phyloP scores from a whole-genome alignment of 306 rosid species.

The Lotus japonicus region DNA sequence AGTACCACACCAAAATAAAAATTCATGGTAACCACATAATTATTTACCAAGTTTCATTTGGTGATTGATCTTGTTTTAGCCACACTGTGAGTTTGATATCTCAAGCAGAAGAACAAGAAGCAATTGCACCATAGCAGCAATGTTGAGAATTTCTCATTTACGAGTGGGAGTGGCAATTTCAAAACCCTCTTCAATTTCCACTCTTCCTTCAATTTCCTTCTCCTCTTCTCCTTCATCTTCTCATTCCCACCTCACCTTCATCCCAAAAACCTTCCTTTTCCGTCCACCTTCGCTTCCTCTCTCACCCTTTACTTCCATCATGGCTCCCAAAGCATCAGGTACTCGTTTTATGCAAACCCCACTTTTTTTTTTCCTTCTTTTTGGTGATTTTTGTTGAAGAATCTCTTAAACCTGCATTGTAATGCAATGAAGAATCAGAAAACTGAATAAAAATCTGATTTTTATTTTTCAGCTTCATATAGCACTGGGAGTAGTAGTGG shows the following conservation, averaged over 20 bases:
- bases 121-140: slow-evolving; percentile 4
- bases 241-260: background rate
- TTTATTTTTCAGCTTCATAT: slow-evolving; percentile 48
- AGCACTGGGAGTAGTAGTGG: slow-evolving; percentile 41
- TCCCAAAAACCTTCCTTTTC: slow-evolving; percentile 25
- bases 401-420: background rate
- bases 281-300: slow-evolving; percentile 17
- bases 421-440: background rate
- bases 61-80: no score
- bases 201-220: slow-evolving; percentile 6
- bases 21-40: no score
- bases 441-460: background rate
- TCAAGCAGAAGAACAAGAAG: background rate
- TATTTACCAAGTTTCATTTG: no score
- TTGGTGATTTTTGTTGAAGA: background rate
- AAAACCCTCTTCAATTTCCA: slow-evolving; percentile 16
- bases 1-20: no score
- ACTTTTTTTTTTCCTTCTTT: background rate
- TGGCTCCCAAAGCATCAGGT: slow-evolving; percentile 33
- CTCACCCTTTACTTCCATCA: slow-evolving; percentile 13
- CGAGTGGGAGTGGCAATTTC: slow-evolving; percentile 17
- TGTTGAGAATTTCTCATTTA: slow-evolving; percentile 42
- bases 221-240: background rate
- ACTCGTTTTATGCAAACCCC: background rate
- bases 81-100: no score